Percentiles rank a stretch among this genome's conserved stretches.
phyloP scores from a whole-genome alignment of 2,329 filamentous ascomycete species.

The Trichoderma polysporum region DNA sequence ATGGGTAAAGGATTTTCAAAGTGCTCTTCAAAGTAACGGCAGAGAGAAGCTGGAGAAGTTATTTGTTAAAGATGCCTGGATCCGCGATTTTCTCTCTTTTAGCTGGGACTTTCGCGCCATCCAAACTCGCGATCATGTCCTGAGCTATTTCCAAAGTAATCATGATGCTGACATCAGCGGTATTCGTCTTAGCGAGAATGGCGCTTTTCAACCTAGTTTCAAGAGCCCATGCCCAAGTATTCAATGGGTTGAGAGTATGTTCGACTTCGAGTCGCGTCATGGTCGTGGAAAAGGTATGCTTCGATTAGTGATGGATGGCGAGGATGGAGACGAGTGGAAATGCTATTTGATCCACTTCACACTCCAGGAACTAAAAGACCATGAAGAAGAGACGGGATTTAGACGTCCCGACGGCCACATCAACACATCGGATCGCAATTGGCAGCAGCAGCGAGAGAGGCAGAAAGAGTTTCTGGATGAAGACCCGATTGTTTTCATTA shows the following conservation, averaged over 20 bases:
- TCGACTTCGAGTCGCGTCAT: conserved; percentile 26
- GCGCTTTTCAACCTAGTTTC: not conserved
- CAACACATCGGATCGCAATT: not conserved
- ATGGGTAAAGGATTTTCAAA: not conserved
- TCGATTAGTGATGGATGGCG: not conserved
- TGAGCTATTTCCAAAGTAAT: not conserved
- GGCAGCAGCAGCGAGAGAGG: conserved; percentile 4
- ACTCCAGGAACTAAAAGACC: not conserved
- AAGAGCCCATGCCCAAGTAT: not conserved
- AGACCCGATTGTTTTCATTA: not conserved
- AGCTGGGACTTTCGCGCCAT: conserved; percentile 53
- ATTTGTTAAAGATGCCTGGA: conserved; percentile 46
- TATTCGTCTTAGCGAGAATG: not conserved
- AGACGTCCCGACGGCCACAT: not conserved
- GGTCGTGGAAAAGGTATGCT: not conserved
- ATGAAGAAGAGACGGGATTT: not conserved
- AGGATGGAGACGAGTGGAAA: not conserved
- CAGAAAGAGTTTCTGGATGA: conserved; percentile 2
- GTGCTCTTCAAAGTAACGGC: not conserved
- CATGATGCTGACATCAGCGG: not conserved
- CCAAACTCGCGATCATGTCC: conserved; percentile 25
- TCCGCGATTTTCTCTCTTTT: conserved; percentile 54
- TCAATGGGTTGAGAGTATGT: conserved; percentile 49
- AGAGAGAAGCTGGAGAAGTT: not conserved
- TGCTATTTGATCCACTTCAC: not conserved